These are phyloP conservation scores for Fonsecaea pugnacius DNA, from an alignment of 2,329 filamentous ascomycete species.

Conservation along the genomic window DNA sequence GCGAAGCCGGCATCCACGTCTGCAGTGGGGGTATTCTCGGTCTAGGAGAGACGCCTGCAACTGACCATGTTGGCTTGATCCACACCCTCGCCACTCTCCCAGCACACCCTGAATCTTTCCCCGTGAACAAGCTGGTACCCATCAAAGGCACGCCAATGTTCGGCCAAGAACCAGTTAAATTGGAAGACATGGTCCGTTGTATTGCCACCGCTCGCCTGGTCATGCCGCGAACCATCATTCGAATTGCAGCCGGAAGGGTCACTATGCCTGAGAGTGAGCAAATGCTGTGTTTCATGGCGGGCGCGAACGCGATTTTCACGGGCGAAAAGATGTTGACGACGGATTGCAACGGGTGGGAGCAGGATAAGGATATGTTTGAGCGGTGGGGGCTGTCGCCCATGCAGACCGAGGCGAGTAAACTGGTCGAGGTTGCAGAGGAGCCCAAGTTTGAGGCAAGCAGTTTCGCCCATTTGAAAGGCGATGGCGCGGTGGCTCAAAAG, in stretches of 20 bases:
- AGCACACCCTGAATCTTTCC: slow-evolving; percentile 84
- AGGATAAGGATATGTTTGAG: slow-evolving; percentile 81
- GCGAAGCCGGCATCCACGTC: slow-evolving; percentile 84
- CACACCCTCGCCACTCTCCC: slow-evolving; percentile 82
- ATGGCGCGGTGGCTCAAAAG: slow-evolving; percentile 10
- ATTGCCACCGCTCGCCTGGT: slow-evolving; percentile 81
- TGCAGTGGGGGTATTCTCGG: slow-evolving; percentile 89
- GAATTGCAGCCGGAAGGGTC: slow-evolving; percentile 81
- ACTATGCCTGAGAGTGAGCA: slow-evolving; percentile 88
- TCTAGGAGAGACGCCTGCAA: slow-evolving; percentile 71
- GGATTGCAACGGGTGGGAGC: slow-evolving; percentile 87
- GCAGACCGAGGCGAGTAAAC: slow-evolving; percentile 49
- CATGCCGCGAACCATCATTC: slow-evolving; percentile 83
- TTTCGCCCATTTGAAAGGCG: slow-evolving; percentile 32
- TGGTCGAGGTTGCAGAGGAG: slow-evolving; percentile 30
- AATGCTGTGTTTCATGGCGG: slow-evolving; percentile 84
- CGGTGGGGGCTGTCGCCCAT: slow-evolving; percentile 82
- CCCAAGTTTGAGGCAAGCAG: slow-evolving; percentile 36
- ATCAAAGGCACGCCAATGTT: slow-evolving; percentile 88
- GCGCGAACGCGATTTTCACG: slow-evolving; percentile 92
- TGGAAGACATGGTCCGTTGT: slow-evolving; percentile 78
- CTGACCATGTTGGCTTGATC: slow-evolving; percentile 80
- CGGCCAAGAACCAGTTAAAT: slow-evolving; percentile 71
- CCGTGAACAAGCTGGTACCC: slow-evolving; percentile 86
- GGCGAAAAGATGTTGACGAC: slow-evolving; percentile 96